These are phyloP conservation scores for Aspergillus sp. DNA, from an alignment of 2,329 filamentous ascomycete genomes.

Conservation along the genomic window DNA sequence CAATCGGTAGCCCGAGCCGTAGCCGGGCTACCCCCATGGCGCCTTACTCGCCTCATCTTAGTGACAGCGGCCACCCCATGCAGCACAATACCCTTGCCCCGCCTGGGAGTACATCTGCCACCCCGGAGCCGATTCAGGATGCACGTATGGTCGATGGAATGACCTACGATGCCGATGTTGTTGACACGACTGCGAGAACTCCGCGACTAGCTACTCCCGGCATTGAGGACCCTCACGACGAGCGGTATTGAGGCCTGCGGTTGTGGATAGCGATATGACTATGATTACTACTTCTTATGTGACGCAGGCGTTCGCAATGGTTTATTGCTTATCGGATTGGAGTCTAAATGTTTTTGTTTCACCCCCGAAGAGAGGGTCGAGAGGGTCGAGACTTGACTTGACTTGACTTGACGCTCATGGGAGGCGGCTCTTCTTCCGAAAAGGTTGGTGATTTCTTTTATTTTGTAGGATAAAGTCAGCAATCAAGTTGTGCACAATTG, in stretches of 20 bases:
- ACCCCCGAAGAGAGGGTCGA: no score
- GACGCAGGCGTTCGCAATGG: slow-evolving; percentile 1
- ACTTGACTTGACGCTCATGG: background rate
- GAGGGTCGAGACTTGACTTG: background rate
- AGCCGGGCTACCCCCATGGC: slow-evolving; percentile 31
- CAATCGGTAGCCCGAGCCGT: slow-evolving; percentile 39
- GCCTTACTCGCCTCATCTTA: slow-evolving; percentile 30
- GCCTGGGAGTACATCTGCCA: slow-evolving; percentile 33
- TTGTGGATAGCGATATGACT: background rate
- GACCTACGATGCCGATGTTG: slow-evolving; percentile 60
- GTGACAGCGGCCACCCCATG: slow-evolving; percentile 29
- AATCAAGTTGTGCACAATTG: background rate
- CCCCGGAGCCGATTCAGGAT: slow-evolving; percentile 49
- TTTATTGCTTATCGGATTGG: background rate
- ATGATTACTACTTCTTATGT: background rate
- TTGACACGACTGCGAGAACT: slow-evolving; percentile 64
- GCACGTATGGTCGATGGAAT: slow-evolving; percentile 68
- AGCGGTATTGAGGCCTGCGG: background rate
- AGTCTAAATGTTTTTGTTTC: background rate
- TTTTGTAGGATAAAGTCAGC: background rate
- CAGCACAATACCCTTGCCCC: slow-evolving; percentile 35
- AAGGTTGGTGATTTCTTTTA: background rate
- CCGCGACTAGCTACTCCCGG: slow-evolving; percentile 51
- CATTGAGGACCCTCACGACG: slow-evolving; percentile 1
- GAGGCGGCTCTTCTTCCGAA: background rate